Conservation (phyloP, 2,329 filamentous ascomycete species). For the Cercospora beticola region DNA sequence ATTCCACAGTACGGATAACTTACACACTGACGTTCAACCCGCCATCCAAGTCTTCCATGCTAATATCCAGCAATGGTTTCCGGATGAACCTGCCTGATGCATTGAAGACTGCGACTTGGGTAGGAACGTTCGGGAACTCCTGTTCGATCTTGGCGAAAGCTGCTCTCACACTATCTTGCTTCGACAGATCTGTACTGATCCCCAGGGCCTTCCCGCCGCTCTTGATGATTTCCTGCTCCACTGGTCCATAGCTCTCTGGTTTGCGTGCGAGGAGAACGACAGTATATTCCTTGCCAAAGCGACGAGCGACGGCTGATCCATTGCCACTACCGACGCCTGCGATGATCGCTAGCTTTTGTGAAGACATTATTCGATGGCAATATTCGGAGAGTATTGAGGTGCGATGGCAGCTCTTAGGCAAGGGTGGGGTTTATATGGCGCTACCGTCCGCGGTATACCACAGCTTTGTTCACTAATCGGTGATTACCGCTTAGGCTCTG, state of each 20-base stretch:
- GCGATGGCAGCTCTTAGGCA: neutral
- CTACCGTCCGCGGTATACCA: neutral
- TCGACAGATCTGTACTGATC: conserved; percentile 63
- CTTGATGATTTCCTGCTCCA: conserved; percentile 65
- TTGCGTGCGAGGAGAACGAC: conserved; percentile 71
- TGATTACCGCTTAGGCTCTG: no score
- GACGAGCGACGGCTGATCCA: conserved; percentile 59
- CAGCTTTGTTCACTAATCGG: neutral
- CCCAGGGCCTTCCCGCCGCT: conserved; percentile 67
- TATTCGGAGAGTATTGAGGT: neutral
- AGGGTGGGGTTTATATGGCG: neutral
- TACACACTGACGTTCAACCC: conserved; percentile 52
- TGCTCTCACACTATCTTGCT: conserved; percentile 52
- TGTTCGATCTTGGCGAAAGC: conserved; percentile 62
- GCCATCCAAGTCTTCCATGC: conserved; percentile 55
- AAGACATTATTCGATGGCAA: conserved; percentile 37
- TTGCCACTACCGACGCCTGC: conserved; percentile 70
- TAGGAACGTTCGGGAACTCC: conserved; percentile 51
- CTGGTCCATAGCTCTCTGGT: conserved; percentile 61
- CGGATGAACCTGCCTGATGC: conserved; percentile 57
- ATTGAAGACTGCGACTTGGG: conserved; percentile 67
- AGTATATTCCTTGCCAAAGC: conserved; percentile 63
- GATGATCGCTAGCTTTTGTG: conserved; percentile 64
- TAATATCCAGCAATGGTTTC: conserved; percentile 61
- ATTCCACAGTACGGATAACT: conserved; percentile 20